These are phyloP conservation scores for Mycosarcoma mackinlayi DNA, from an alignment of 1,284 basidiomycete species.

Conservation along the genomic window DNA sequence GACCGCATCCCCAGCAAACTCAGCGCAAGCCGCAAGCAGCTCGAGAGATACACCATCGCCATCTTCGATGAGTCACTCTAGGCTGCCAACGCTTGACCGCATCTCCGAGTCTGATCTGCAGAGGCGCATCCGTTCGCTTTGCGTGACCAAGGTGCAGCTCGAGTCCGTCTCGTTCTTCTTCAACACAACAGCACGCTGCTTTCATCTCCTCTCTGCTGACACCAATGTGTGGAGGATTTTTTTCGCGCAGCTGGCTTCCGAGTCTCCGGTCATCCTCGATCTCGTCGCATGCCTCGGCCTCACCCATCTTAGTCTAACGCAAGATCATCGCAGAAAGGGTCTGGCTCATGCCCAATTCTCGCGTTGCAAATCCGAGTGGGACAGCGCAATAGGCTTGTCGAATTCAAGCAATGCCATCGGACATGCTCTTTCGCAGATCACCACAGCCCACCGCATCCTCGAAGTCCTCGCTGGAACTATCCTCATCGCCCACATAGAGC, in stretches of 20 bases:
- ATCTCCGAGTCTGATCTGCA: constrained; percentile 21
- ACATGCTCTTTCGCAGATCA: background rate
- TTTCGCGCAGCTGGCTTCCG: constrained; percentile 24
- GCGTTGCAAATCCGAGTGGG: constrained; percentile 19
- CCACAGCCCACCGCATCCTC: constrained; percentile 9
- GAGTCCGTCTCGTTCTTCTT: constrained; percentile 34
- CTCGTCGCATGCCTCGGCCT: constrained; percentile 22
- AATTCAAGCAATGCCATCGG: constrained; percentile 2
- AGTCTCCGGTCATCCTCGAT: constrained; percentile 18
- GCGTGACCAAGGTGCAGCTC: constrained; percentile 18
- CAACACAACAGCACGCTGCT: constrained; percentile 32
- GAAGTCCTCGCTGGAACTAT: constrained; percentile 28
- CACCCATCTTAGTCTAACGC: constrained; percentile 20
- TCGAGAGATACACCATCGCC: background rate
- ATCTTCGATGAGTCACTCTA: constrained; percentile 1
- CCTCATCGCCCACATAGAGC: constrained; percentile 30
- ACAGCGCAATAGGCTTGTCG: background rate
- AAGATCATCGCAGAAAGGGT: constrained; percentile 10
- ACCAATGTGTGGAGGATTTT: constrained; percentile 31
- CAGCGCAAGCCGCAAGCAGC: background rate
- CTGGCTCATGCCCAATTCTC: constrained; percentile 25
- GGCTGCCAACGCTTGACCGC: constrained; percentile 8
- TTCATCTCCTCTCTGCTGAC: constrained; percentile 30
- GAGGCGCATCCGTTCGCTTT: constrained; percentile 11
- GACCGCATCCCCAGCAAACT: constrained; percentile 4